Conservation (phyloP, 2,329 filamentous ascomycete genomes). For the Claviceps purpurea region DNA sequence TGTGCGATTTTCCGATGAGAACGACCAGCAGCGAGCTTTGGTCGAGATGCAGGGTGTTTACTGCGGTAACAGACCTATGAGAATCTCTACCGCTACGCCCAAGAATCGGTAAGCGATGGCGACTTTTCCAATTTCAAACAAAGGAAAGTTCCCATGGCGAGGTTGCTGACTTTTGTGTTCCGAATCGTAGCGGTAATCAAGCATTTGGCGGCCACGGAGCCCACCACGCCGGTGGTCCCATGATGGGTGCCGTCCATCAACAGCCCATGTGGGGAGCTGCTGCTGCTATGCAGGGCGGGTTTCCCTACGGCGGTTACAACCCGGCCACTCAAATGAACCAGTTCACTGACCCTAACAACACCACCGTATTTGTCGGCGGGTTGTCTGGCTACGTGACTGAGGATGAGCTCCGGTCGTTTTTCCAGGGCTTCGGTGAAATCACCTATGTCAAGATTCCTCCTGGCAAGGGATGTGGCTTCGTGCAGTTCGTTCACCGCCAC, state of each 20-base stretch:
- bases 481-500: constrained; percentile 97
- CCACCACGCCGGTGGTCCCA: constrained; percentile 29
- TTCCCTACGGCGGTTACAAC: constrained; percentile 32
- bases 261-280: constrained; percentile 30
- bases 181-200: constrained; percentile 21
- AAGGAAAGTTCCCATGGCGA: too few relatives aligned
- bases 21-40: constrained; percentile 88
- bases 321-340: constrained; percentile 71
- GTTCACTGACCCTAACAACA: constrained; percentile 99
- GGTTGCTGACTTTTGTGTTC: constrained; percentile 3
- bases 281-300: constrained; percentile 18
- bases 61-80: constrained; percentile 96
- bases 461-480: constrained; percentile 97
- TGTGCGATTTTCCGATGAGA: constrained; percentile 90
- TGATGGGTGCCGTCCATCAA: constrained; percentile 30
- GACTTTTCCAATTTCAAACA: too few relatives aligned
- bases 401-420: constrained; percentile 98
- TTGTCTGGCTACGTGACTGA: constrained; percentile 97
- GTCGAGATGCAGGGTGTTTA: constrained; percentile 99
- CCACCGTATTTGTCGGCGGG: constrained; percentile 94
- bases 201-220: constrained; percentile 27
- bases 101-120: constrained; percentile 57
- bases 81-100: constrained; percentile 92
- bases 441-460: constrained; percentile 99
- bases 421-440: constrained; percentile 98